phyloP scores from a whole-genome alignment of 306 rosid species.

The Herpetospermum pedunculosum region DNA sequence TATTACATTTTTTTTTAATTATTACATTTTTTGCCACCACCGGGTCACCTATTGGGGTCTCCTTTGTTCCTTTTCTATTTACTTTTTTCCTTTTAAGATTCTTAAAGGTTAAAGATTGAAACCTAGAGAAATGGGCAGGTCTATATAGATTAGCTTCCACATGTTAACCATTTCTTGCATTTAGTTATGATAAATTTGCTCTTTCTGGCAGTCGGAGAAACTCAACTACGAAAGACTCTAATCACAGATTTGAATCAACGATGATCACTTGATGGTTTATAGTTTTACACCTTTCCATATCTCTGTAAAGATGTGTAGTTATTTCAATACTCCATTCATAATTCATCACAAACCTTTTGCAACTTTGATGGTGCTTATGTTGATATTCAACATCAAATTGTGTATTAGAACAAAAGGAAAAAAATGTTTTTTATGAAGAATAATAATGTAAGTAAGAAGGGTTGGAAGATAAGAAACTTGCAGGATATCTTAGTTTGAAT shows the following conservation, averaged over 20 bases:
- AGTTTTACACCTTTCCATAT: background rate
- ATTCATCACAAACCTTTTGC: background rate
- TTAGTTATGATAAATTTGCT: background rate
- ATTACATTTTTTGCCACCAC: too few relatives aligned
- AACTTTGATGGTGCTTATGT: background rate
- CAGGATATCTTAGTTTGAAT: background rate
- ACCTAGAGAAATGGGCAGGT: background rate
- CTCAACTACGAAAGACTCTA: slow-evolving; percentile 79
- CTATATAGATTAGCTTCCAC: background rate
- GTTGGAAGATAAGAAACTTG: background rate
- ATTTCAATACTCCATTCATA: background rate
- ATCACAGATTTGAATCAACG: slow-evolving; percentile 10
- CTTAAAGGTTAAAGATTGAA: background rate
- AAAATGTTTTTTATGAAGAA: background rate
- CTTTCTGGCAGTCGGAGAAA: slow-evolving; percentile 72
- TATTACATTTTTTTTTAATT: too few relatives aligned
- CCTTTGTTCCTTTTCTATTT: background rate
- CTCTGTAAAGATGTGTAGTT: background rate
- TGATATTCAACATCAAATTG: background rate
- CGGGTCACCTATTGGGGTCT: background rate
- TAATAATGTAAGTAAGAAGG: background rate
- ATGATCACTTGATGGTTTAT: background rate
- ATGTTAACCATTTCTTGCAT: background rate
- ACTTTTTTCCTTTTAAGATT: background rate
- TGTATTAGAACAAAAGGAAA: background rate